Conservation (phyloP, 768 basidiomycete species). For the Lactarius deliciosus region DNA sequence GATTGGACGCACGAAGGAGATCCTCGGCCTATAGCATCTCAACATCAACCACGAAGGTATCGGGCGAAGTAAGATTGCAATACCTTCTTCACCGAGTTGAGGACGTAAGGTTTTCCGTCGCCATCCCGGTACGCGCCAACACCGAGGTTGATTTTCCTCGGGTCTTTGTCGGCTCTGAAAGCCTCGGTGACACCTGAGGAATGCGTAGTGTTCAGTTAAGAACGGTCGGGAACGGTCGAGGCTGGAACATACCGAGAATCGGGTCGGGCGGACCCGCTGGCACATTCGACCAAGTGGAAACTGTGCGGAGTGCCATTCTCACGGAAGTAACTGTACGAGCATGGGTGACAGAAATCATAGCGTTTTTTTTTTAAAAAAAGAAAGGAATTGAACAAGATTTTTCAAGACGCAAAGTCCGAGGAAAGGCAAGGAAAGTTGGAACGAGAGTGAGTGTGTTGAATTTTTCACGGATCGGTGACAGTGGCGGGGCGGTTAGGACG, state of each 20-base stretch:
- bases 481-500: background rate
- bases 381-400: conserved; percentile 31
- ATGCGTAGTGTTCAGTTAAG: background rate
- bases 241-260: conserved; percentile 68
- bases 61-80: conserved; percentile 1
- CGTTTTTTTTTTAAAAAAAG: conserved; percentile 29
- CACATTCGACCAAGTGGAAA: conserved; percentile 81
- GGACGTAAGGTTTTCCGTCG: conserved; percentile 91
- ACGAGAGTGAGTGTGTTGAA: conserved; percentile 14
- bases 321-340: conserved; percentile 51
- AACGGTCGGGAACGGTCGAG: conserved; percentile 8
- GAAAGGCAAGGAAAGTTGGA: conserved; percentile 10
- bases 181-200: conserved; percentile 84
- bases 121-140: conserved; percentile 96
- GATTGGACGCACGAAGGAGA: conserved; percentile 56
- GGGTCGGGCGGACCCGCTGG: conserved; percentile 89
- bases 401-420: conserved; percentile 30
- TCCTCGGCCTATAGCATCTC: conserved; percentile 65
- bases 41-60: conserved; percentile 15
- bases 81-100: conserved; percentile 87
- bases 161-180: conserved; percentile 92
- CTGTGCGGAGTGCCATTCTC: conserved; percentile 41
- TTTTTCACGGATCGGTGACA: conserved; percentile 8
- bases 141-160: conserved; percentile 95
- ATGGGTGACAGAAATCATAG: conserved; percentile 44